These are phyloP conservation scores for Grigorovia transvaalensis DNA, from an alignment of 805 yeast genomes.

Conservation along the genomic window DNA sequence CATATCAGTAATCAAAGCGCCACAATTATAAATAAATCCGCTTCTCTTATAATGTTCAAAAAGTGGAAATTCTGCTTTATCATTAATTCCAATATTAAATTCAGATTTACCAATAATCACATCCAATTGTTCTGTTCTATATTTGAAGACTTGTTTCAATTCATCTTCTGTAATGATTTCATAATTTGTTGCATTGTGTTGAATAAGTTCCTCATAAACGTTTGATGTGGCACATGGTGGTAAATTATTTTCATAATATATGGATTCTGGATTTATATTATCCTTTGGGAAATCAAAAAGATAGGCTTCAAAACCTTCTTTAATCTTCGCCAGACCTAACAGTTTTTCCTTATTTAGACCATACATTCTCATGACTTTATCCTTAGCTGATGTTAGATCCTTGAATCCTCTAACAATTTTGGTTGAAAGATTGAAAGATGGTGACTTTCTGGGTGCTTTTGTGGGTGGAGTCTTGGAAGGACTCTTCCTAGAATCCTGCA, in stretches of 20 bases:
- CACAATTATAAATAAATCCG: slow-evolving; percentile 38
- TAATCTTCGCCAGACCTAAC: slow-evolving; percentile 33
- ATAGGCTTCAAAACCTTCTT: slow-evolving; percentile 40
- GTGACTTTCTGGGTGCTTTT: background rate
- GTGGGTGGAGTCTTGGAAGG: background rate
- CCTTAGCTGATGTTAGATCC: slow-evolving; percentile 32
- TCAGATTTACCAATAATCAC: slow-evolving; percentile 16
- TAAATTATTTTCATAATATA: slow-evolving; percentile 9
- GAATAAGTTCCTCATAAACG: slow-evolving; percentile 1
- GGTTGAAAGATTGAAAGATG: slow-evolving; percentile 10
- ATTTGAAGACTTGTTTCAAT: slow-evolving; percentile 20
- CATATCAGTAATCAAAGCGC: slow-evolving; percentile 42
- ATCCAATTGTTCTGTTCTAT: slow-evolving; percentile 8
- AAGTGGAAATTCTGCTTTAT: slow-evolving; percentile 20
- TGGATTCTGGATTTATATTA: slow-evolving; percentile 17
- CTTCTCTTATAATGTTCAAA: slow-evolving; percentile 23
- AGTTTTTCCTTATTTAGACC: slow-evolving; percentile 41
- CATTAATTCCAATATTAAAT: slow-evolving; percentile 11
- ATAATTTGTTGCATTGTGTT: slow-evolving; percentile 7
- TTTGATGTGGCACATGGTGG: slow-evolving; percentile 6
- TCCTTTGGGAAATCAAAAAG: slow-evolving; percentile 35
- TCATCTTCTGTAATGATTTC: slow-evolving; percentile 15
- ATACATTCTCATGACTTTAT: slow-evolving; percentile 34
- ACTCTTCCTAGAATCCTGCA: background rate
- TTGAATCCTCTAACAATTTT: slow-evolving; percentile 22